These are phyloP conservation scores for Akebia trifoliata DNA, from an alignment of 164 flowering plant genomes.

Conservation along the genomic window DNA sequence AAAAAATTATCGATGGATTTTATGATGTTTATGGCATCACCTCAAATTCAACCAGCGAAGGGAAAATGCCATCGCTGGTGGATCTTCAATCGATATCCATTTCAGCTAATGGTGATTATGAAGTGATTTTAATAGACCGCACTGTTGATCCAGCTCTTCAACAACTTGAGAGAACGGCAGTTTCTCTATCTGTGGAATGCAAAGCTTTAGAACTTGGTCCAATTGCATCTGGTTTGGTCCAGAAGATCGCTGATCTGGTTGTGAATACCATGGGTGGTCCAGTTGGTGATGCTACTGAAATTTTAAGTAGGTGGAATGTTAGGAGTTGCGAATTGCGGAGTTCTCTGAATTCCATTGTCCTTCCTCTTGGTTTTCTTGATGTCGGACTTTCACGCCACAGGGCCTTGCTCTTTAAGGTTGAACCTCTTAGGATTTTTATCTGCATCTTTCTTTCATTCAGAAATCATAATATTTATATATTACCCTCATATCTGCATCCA, in stretches of 20 bases:
- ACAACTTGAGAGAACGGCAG: conserved; percentile 66
- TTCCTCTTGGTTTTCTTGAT: conserved; percentile 88
- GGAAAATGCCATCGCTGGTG: conserved; percentile 70
- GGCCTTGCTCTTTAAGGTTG: conserved; percentile 95
- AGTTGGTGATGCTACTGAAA: conserved; percentile 85
- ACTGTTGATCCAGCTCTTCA: conserved; percentile 53
- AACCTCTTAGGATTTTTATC: conserved; percentile 2
- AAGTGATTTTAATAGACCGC: conserved; percentile 80
- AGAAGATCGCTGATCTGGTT: conserved; percentile 79
- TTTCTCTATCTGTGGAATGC: conserved; percentile 39
- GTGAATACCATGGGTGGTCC: conserved; percentile 93
- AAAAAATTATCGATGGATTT: conserved; percentile 85
- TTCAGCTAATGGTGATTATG: conserved; percentile 56
- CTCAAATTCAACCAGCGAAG: conserved; percentile 43
- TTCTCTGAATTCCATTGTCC: conserved; percentile 51
- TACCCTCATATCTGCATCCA: neutral
- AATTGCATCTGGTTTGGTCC: conserved; percentile 58
- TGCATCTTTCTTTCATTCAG: neutral
- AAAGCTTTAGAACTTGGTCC: conserved; percentile 32
- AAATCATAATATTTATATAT: neutral
- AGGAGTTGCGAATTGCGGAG: conserved; percentile 57
- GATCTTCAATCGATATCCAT: conserved; percentile 71
- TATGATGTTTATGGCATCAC: conserved; percentile 76
- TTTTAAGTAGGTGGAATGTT: conserved; percentile 61
- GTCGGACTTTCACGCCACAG: conserved; percentile 96